phyloP scores from a whole-genome alignment of 495 filamentous ascomycete species.

The Hypoxylon fragiforme region DNA sequence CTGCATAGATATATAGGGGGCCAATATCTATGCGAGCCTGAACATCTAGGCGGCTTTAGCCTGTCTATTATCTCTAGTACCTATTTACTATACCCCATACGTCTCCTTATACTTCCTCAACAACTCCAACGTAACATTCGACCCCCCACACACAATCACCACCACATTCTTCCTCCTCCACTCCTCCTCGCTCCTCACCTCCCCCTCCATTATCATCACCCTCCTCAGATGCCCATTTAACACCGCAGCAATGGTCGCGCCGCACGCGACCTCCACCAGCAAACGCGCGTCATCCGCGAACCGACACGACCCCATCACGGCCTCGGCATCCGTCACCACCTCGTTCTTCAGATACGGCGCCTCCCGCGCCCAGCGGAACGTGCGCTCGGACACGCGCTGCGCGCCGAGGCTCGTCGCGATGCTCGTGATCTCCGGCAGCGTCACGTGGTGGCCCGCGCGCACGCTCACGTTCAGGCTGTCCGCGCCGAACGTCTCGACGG shows the following conservation, averaged over 20 bases:
- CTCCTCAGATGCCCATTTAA: slow-evolving; percentile 67
- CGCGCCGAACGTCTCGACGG: slow-evolving; percentile 81
- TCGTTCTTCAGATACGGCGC: slow-evolving; percentile 57
- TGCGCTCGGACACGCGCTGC: slow-evolving; percentile 67
- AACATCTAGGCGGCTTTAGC: not conserved
- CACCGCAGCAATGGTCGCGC: slow-evolving; percentile 70
- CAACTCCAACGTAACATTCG: slow-evolving; percentile 69
- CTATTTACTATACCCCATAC: slow-evolving; percentile 51
- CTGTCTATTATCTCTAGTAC: too few relatives aligned
- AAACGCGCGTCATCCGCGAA: slow-evolving; percentile 82
- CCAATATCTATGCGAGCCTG: not conserved
- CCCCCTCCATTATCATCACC: slow-evolving; percentile 62
- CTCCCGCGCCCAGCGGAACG: slow-evolving; percentile 63
- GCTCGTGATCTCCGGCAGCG: slow-evolving; percentile 74
- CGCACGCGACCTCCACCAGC: slow-evolving; percentile 81
- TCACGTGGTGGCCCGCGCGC: slow-evolving; percentile 61
- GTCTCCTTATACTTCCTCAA: slow-evolving; percentile 63
- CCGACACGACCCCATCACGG: slow-evolving; percentile 71
- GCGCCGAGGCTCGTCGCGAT: slow-evolving; percentile 82
- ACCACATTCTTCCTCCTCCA: slow-evolving; percentile 71
- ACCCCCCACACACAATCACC: slow-evolving; percentile 84
- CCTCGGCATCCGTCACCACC: slow-evolving; percentile 78
- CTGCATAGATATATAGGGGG: not conserved
- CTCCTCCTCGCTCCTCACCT: slow-evolving; percentile 51
- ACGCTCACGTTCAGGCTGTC: slow-evolving; percentile 68